A percentile compares a stretch with the other conserved stretches of the same genome.
phyloP scores from a whole-genome alignment of 2,329 filamentous ascomycete species.

The Aspergillus tamarii region DNA sequence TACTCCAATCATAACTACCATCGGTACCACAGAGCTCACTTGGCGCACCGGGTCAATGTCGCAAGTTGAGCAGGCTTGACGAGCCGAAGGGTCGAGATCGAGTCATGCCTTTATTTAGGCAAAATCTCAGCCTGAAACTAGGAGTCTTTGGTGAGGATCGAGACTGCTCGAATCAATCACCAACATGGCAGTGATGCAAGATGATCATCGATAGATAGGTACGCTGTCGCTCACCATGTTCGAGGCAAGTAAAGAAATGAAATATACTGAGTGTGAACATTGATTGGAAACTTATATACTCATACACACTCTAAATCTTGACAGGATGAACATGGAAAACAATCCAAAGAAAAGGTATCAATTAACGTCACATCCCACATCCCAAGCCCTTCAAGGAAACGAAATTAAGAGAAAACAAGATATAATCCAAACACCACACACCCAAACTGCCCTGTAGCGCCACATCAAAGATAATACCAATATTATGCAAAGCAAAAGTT shows the following conservation, averaged over 20 bases:
- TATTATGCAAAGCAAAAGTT: slow-evolving; percentile 3
- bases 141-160: not conserved
- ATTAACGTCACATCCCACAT: not conserved
- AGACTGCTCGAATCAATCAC: not conserved
- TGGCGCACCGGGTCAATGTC: not conserved
- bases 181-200: not conserved
- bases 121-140: not conserved
- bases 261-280: slow-evolving; percentile 1
- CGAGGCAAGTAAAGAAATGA: not conserved
- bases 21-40: not conserved
- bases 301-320: not conserved
- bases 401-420: not conserved
- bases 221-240: too few species aligned
- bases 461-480: slow-evolving; percentile 6
- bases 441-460: slow-evolving; percentile 10
- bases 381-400: not conserved
- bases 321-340: not conserved
- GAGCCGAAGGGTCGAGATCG: not conserved
- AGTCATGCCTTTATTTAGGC: not conserved
- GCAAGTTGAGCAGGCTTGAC: not conserved
- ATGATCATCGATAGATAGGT: not conserved
- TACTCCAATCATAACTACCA: not conserved
- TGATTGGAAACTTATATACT: not conserved
- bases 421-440: not conserved
- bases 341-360: slow-evolving; percentile 12